Conservation (phyloP, 2,329 filamentous ascomycete species). For the Sporothrix inflata region DNA sequence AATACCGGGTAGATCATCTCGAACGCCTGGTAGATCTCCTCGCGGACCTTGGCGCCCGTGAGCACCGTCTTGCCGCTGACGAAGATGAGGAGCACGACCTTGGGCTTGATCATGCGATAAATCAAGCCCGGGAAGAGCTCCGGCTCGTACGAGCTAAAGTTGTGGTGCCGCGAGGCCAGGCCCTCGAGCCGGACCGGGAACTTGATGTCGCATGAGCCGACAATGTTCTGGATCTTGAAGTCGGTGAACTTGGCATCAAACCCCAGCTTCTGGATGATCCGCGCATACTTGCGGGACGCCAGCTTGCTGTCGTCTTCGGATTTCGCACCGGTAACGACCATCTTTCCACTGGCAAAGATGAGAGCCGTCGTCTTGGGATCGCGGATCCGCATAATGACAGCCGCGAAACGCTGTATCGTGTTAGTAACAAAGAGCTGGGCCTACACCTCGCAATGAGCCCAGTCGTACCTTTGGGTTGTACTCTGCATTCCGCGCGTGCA, state of each 20-base stretch:
- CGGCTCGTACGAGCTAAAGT: constrained; percentile 98
- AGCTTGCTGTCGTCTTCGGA: constrained; percentile 98
- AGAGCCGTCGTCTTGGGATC: constrained; percentile 98
- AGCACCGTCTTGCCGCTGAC: constrained; percentile 98
- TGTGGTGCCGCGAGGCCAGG: constrained; percentile 94
- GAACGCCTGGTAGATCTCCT: constrained; percentile 97
- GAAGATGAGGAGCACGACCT: constrained; percentile 97
- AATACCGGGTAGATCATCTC: constrained; percentile 97
- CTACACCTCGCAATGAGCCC: background rate
- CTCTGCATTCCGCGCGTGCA: constrained; percentile 97
- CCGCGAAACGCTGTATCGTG: constrained; percentile 80
- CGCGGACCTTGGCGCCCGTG: constrained; percentile 94
- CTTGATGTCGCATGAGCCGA: constrained; percentile 98
- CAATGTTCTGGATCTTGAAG: constrained; percentile 99
- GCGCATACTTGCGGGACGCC: constrained; percentile 94
- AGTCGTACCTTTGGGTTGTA: constrained; percentile 91
- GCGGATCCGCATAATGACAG: constrained; percentile 99
- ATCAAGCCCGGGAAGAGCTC: constrained; percentile 98
- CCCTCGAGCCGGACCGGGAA: constrained; percentile 97
- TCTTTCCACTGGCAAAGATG: constrained; percentile 98
- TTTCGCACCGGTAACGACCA: constrained; percentile 98
- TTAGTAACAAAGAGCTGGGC: constrained; percentile 39
- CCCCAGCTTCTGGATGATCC: constrained; percentile 98
- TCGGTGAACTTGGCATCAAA: constrained; percentile 99
- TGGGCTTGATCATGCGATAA: constrained; percentile 99